A percentile compares a stretch with the other conserved stretches of the same genome.
phyloP scores from a whole-genome alignment of 176 grass and related monocot species.

The sorghum (Sorghum bicolor) region DNA sequence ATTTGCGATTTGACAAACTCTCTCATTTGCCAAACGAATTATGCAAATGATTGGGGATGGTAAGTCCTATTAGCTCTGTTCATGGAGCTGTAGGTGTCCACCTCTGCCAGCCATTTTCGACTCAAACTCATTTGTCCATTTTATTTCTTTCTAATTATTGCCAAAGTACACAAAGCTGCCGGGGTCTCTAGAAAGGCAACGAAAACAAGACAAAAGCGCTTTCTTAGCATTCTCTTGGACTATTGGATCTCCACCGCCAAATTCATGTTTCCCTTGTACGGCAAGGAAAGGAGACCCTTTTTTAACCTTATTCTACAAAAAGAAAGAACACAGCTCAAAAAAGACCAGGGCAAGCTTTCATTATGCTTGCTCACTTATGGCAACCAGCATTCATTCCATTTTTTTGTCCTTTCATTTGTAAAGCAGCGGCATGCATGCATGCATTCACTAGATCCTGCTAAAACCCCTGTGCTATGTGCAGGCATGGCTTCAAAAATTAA shows the following conservation, averaged over 20 bases:
- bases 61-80: too few species aligned
- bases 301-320: neutral
- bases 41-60: too few species aligned
- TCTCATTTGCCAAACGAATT: too few species aligned
- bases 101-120: neutral
- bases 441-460: neutral
- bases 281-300: constrained; percentile 21
- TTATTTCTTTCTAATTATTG: neutral
- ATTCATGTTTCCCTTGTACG: constrained; percentile 37
- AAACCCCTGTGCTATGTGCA: neutral
- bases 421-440: neutral
- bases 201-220: constrained; percentile 1
- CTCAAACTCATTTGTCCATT: neutral
- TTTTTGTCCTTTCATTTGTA: neutral
- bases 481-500: neutral
- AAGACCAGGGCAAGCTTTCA: neutral
- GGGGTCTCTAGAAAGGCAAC: neutral
- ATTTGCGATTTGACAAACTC: too few species aligned
- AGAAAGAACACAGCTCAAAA: neutral
- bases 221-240: neutral
- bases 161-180: neutral
- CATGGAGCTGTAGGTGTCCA: too few species aligned
- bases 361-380: constrained; percentile 10
- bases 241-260: neutral
- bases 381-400: constrained; percentile 8